These are phyloP conservation scores for Aspergillus nidulans DNA, from an alignment of 495 filamentous ascomycete genomes.

Conservation along the genomic window DNA sequence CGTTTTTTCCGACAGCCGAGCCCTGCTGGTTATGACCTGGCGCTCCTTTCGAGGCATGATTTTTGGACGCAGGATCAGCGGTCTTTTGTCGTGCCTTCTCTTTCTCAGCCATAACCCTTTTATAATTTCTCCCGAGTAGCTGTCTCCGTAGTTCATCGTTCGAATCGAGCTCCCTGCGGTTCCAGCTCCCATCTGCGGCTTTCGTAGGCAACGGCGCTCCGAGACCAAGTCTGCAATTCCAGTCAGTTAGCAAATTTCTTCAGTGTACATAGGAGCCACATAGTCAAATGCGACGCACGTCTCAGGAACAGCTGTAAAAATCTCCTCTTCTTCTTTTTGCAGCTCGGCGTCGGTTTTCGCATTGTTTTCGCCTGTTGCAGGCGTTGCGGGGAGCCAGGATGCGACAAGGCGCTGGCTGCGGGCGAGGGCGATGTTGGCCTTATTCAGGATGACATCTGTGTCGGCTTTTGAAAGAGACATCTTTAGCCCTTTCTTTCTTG, in stretches of 20 bases:
- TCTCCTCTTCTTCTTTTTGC: conserved; percentile 47
- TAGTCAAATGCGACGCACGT: conserved; percentile 30
- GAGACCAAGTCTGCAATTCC: conserved; percentile 38
- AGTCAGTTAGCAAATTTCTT: neutral
- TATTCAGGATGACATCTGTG: conserved; percentile 47
- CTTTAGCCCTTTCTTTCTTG: neutral
- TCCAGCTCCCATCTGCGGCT: conserved; percentile 36
- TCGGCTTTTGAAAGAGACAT: conserved; percentile 38
- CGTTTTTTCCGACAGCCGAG: conserved; percentile 10
- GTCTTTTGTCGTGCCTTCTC: conserved; percentile 10
- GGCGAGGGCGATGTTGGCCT: conserved; percentile 45
- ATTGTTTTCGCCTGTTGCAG: conserved; percentile 39
- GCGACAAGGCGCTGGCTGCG: conserved; percentile 48
- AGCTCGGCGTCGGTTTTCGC: conserved; percentile 40
- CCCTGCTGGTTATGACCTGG: neutral
- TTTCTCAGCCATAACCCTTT: conserved; percentile 34
- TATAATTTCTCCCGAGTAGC: conserved; percentile 45
- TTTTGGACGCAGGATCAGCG: conserved; percentile 4
- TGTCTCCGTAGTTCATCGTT: conserved; percentile 46
- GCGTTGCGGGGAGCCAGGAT: conserved; percentile 48
- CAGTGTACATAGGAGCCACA: neutral
- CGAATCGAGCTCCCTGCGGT: conserved; percentile 34
- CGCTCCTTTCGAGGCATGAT: neutral
- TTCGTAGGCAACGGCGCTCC: conserved; percentile 43
- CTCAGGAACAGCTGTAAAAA: conserved; percentile 50